Evolutionary conservation across 129 eudicot species (phyloP).

Genomic region (Heracleum sosnowskyi): DNA sequence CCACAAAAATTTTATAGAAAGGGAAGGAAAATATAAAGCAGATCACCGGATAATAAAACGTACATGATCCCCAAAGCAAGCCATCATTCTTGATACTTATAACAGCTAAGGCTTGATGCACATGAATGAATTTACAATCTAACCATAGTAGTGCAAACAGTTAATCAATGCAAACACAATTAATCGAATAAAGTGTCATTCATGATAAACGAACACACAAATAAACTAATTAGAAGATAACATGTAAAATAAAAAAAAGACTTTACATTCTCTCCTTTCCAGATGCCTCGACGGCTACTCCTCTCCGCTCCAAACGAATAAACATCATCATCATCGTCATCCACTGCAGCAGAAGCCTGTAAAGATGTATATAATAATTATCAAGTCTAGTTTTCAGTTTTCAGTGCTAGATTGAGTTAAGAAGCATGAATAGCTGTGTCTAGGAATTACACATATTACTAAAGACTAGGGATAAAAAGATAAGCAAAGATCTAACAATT

Average conservation of each 20-base stretch:
- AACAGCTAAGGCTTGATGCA: slow-evolving; percentile 22
- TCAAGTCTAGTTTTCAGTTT: neutral
- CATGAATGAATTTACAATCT: neutral
- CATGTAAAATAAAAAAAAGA: neutral
- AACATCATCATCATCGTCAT: slow-evolving; percentile 69
- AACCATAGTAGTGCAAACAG: neutral
- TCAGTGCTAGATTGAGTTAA: neutral
- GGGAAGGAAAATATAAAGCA: no score
- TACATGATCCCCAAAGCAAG: slow-evolving; percentile 87
- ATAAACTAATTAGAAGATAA: neutral
- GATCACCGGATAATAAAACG: slow-evolving; percentile 12
- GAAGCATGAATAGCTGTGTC: neutral
- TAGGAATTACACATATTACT: neutral
- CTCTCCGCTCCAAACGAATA: slow-evolving; percentile 95
- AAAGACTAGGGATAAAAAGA: neutral
- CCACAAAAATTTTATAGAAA: no score
- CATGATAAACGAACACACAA: neutral
- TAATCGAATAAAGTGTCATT: neutral
- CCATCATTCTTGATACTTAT: slow-evolving; percentile 76
- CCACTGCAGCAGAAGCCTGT: slow-evolving; percentile 76
- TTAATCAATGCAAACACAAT: neutral
- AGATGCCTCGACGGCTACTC: slow-evolving; percentile 73
- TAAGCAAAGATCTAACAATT: neutral
- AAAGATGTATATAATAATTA: neutral
- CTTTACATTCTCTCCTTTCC: slow-evolving; percentile 85